Evolutionary conservation across 441 rosid genomes (phyloP).

Genomic region (Pelargonium citronellum): DNA sequence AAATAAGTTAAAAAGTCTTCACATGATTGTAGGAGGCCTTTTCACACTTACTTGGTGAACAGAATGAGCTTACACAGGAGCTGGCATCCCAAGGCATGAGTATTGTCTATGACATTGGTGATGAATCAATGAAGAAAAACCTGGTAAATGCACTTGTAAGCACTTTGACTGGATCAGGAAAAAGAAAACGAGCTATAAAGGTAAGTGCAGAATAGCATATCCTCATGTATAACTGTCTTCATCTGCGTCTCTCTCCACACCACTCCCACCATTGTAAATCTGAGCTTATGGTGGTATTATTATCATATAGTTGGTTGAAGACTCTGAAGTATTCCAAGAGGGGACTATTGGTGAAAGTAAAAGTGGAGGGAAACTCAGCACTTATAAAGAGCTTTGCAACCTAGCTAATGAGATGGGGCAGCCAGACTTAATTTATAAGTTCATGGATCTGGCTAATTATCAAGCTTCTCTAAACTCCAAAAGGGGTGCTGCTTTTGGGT

Average conservation of each 20-base stretch:
- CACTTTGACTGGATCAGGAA: constrained; percentile 91
- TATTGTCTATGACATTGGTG: constrained; percentile 92
- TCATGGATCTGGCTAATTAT: constrained; percentile 96
- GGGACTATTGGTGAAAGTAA: constrained; percentile 85
- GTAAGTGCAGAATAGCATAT: constrained; percentile 33
- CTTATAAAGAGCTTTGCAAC: constrained; percentile 91
- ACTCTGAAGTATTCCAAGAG: constrained; percentile 93
- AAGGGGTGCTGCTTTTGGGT: constrained; percentile 99
- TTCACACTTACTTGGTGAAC: constrained; percentile 88
- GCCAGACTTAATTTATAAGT: constrained; percentile 91
- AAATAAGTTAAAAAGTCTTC: constrained; percentile 16
- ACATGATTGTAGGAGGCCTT: constrained; percentile 77
- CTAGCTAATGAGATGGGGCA: constrained; percentile 99
- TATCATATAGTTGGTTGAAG: constrained; percentile 66
- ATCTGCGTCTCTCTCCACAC: background rate
- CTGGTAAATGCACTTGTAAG: constrained; percentile 84
- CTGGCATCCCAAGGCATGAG: constrained; percentile 99
- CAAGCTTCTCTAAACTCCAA: constrained; percentile 87
- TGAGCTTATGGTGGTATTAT: constrained; percentile 22
- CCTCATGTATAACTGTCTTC: constrained; percentile 19
- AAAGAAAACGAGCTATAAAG: constrained; percentile 94
- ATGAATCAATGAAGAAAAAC: constrained; percentile 76
- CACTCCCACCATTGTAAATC: constrained; percentile 15
- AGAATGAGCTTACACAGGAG: constrained; percentile 94
- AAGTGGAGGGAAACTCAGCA: constrained; percentile 88